These are phyloP conservation scores for Amanita rubescens DNA, from an alignment of 768 basidiomycete species.

Conservation along the genomic window DNA sequence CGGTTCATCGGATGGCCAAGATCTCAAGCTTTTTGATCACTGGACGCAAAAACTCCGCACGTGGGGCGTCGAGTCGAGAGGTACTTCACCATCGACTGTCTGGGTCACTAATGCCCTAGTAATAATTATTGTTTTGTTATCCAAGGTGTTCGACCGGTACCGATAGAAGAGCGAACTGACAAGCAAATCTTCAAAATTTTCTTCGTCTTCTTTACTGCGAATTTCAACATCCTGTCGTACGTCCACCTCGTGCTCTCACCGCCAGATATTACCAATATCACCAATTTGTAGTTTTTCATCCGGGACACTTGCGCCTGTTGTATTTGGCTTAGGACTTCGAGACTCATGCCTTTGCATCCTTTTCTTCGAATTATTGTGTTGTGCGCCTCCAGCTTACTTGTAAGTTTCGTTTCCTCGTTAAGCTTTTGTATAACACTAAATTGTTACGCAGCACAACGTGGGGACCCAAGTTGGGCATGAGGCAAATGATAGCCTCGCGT, in stretches of 20 bases:
- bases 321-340: constrained; percentile 51
- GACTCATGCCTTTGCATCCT: constrained; percentile 60
- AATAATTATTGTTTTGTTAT: no score
- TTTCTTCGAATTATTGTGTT: constrained; percentile 60
- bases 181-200: constrained; percentile 61
- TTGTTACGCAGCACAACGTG: constrained; percentile 48
- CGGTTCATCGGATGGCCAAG: background rate
- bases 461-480: constrained; percentile 79
- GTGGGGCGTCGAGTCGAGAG: constrained; percentile 28
- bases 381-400: constrained; percentile 56
- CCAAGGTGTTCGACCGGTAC: constrained; percentile 50
- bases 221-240: constrained; percentile 59
- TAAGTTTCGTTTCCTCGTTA: constrained; percentile 18
- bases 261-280: no score
- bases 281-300: constrained; percentile 45
- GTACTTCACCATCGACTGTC: constrained; percentile 10
- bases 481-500: constrained; percentile 74
- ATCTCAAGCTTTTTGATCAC: background rate
- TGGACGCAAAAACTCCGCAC: constrained; percentile 2
- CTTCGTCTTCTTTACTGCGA: constrained; percentile 72
- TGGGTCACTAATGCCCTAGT: no score
- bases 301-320: constrained; percentile 57
- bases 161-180: constrained; percentile 48
- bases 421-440: background rate
- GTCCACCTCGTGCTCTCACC: constrained; percentile 9